These are phyloP conservation scores for Aspergillus thermomutatus DNA, from an alignment of 2,329 filamentous ascomycete genomes.

Conservation along the genomic window DNA sequence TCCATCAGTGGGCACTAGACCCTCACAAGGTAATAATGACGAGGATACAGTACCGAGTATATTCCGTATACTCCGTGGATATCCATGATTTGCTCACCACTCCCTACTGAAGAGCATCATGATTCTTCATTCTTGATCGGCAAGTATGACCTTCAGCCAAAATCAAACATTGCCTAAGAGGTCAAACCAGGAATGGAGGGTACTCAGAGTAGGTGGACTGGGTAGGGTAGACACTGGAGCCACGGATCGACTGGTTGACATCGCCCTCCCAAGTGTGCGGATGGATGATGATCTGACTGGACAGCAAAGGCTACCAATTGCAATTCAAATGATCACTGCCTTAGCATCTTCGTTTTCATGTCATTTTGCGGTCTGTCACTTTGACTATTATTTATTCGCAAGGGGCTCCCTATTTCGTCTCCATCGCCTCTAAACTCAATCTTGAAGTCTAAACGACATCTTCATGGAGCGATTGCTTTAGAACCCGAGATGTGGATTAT, in stretches of 20 bases:
- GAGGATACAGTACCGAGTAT: too few species aligned
- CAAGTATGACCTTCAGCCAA: not conserved
- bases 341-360: not conserved
- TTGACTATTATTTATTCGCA: not conserved
- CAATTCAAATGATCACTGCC: not conserved
- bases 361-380: not conserved
- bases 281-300: not conserved
- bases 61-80: not conserved
- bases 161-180: not conserved
- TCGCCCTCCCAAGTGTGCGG: too few species aligned
- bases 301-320: not conserved
- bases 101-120: too few species aligned
- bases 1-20: conserved; percentile 1
- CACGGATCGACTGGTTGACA: too few species aligned
- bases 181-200: not conserved
- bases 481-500: not conserved
- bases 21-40: not conserved
- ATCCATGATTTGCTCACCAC: not conserved
- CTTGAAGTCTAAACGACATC: not conserved
- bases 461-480: not conserved
- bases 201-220: not conserved
- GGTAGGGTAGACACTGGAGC: not conserved
- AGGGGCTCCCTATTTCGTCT: not conserved
- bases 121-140: not conserved
- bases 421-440: conserved; percentile 1